These are phyloP conservation scores for Aspergillus fumigatiaffinis DNA, from an alignment of 2,329 filamentous ascomycete genomes.

Conservation along the genomic window DNA sequence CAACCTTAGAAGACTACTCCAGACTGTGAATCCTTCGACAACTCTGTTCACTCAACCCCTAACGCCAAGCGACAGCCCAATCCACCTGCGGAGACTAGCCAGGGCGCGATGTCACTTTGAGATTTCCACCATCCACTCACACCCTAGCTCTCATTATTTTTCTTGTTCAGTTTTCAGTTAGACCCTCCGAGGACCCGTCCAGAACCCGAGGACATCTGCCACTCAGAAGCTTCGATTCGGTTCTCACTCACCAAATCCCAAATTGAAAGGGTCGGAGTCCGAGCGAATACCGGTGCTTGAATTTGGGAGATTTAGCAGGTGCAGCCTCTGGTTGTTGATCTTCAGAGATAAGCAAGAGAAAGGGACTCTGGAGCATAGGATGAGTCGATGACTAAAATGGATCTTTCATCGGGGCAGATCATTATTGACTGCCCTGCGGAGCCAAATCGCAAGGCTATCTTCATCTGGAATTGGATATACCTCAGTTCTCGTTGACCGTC, in stretches of 20 bases:
- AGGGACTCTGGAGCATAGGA: too few relatives aligned
- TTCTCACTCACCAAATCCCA: not conserved
- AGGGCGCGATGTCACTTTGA: constrained; percentile 6
- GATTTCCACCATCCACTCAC: constrained; percentile 1
- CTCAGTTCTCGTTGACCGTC: too few relatives aligned
- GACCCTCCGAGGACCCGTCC: not conserved
- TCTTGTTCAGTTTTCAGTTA: not conserved
- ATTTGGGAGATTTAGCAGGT: too few relatives aligned
- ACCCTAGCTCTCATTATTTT: not conserved
- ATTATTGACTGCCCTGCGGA: too few relatives aligned
- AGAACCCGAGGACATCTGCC: not conserved
- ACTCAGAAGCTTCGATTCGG: constrained; percentile 1
- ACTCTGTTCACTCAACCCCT: not conserved
- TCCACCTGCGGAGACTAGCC: not conserved
- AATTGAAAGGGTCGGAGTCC: not conserved
- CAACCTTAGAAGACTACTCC: not conserved
- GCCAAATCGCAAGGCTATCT: too few relatives aligned
- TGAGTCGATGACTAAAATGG: too few relatives aligned
- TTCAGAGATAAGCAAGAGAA: too few relatives aligned
- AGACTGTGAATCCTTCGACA: not conserved
- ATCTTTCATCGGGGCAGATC: too few relatives aligned
- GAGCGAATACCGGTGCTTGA: not conserved
- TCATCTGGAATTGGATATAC: too few relatives aligned
- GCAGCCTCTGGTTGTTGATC: too few relatives aligned
- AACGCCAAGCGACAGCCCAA: not conserved